Conservation (phyloP, 345 rosid species). For the Aquilaria malaccensis region DNA sequence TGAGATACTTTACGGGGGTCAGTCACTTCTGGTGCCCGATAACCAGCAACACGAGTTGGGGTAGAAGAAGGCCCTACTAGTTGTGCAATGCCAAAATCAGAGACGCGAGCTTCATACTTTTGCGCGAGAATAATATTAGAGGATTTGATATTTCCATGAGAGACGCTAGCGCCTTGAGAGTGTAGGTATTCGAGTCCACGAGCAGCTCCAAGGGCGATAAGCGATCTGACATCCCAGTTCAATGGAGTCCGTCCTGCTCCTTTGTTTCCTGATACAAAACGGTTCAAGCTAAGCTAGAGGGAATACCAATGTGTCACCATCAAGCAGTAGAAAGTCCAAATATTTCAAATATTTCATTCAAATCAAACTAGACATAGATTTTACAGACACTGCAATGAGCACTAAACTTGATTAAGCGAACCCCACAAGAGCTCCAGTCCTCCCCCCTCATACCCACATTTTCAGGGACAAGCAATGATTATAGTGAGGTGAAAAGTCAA, state of each 20-base stretch:
- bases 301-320: too few species aligned
- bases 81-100: conserved; percentile 88
- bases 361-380: too few species aligned
- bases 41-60: conserved; percentile 78
- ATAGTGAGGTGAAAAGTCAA: too few species aligned
- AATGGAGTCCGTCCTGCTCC: conserved; percentile 84
- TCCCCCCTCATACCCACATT: too few species aligned
- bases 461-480: too few species aligned
- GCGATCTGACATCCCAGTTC: conserved; percentile 75
- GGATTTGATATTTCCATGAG: conserved; percentile 92
- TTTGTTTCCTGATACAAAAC: conserved; percentile 64
- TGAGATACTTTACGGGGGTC: conserved; percentile 85
- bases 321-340: not conserved
- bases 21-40: conserved; percentile 94
- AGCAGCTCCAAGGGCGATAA: conserved; percentile 81
- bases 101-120: conserved; percentile 70
- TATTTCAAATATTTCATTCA: too few species aligned
- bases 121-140: conserved; percentile 80
- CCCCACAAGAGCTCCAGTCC: too few species aligned
- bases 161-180: conserved; percentile 65
- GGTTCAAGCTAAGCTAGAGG: too few species aligned
- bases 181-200: conserved; percentile 83
- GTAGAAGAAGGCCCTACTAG: conserved; percentile 65
- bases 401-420: too few species aligned
- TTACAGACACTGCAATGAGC: too few species aligned